Conservation (phyloP, 2,329 filamentous ascomycete species). For the Falciphora oryzae region DNA sequence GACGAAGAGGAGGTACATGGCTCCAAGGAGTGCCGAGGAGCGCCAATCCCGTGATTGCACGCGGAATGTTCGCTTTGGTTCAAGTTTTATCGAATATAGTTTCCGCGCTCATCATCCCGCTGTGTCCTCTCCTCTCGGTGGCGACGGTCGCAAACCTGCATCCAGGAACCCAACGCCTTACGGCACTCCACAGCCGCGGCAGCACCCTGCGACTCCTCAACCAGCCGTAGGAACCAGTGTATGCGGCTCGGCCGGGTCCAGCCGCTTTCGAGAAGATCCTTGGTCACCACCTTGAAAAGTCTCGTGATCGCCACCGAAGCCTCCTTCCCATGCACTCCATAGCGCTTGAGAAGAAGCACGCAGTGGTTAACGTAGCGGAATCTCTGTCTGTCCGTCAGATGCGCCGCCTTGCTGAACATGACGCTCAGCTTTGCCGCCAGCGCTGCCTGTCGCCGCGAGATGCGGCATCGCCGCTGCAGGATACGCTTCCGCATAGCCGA, state of each 20-base stretch:
- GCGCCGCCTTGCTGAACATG: conserved; percentile 15
- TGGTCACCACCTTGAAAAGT: conserved; percentile 29
- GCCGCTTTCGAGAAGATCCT: conserved; percentile 26
- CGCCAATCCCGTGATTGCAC: too few species aligned
- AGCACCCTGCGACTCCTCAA: conserved; percentile 22
- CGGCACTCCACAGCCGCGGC: conserved; percentile 17
- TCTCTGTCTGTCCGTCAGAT: conserved; percentile 19
- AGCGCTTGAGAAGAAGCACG: conserved; percentile 10
- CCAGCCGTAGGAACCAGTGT: conserved; percentile 28
- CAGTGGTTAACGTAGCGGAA: conserved; percentile 28
- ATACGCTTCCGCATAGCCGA: background rate
- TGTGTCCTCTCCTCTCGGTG: background rate
- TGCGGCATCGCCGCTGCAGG: background rate
- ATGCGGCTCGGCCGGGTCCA: conserved; percentile 30
- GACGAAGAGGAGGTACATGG: too few species aligned
- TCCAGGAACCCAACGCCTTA: conserved; percentile 20
- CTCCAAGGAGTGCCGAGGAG: too few species aligned
- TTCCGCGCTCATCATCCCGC: background rate
- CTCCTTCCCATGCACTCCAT: background rate
- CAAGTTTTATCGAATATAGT: too few species aligned
- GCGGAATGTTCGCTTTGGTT: too few species aligned
- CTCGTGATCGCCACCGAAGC: conserved; percentile 18
- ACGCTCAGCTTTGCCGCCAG: conserved; percentile 18
- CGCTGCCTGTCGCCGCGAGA: conserved; percentile 12
- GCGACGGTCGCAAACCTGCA: conserved; percentile 13